Conservation (phyloP, 805 yeast genomes). For the Starmerella roubikii region DNA sequence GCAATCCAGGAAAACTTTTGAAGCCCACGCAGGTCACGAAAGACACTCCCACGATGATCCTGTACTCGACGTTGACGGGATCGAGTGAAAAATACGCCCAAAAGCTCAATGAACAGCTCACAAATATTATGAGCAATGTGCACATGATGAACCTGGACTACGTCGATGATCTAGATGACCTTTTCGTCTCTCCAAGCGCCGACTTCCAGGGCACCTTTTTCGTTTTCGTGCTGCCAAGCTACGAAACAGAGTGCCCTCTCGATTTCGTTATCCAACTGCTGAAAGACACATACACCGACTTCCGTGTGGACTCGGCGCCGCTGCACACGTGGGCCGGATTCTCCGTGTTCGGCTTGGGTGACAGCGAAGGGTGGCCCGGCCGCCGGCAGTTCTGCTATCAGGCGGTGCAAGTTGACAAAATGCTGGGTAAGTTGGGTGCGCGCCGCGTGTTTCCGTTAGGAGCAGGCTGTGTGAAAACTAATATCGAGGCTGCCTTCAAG, state of each 20-base stretch:
- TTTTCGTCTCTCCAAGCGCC: conserved; percentile 48
- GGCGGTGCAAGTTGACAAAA: conserved; percentile 57
- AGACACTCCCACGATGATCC: conserved; percentile 27
- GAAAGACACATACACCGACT: conserved; percentile 69
- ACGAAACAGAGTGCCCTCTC: conserved; percentile 83
- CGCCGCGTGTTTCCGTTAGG: conserved; percentile 76
- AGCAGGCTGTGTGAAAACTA: conserved; percentile 60
- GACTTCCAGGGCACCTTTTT: conserved; percentile 32
- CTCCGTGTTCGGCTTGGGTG: conserved; percentile 80
- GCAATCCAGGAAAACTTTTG: neutral
- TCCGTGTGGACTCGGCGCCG: conserved; percentile 74
- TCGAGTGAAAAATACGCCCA: conserved; percentile 60
- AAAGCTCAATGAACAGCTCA: conserved; percentile 31
- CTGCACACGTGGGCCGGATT: conserved; percentile 57
- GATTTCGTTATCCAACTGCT: conserved; percentile 75
- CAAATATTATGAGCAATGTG: conserved; percentile 30
- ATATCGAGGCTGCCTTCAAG: conserved; percentile 40
- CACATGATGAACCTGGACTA: conserved; percentile 61
- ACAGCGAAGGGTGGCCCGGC: conserved; percentile 65
- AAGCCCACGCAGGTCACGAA: neutral
- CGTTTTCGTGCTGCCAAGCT: conserved; percentile 70
- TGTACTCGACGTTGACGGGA: conserved; percentile 80
- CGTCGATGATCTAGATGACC: conserved; percentile 70
- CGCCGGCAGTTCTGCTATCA: conserved; percentile 71
- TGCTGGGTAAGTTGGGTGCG: conserved; percentile 73